Evolutionary conservation across 179 eudicot species (phyloP).

Genomic region (Beta lomatogona): DNA sequence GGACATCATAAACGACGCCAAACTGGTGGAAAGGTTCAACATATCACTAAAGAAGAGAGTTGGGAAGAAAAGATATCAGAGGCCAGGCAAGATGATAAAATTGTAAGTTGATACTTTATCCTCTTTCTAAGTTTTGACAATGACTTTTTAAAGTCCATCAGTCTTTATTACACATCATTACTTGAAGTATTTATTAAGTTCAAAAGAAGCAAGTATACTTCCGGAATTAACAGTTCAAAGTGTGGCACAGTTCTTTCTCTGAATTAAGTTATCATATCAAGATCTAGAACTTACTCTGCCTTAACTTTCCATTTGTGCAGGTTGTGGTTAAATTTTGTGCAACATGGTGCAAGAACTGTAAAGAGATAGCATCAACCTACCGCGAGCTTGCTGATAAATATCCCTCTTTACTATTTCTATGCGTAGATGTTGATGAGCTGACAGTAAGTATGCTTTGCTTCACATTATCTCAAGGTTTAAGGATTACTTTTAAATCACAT

Average conservation of each 20-base stretch:
- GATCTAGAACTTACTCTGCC: background rate
- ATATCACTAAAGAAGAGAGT: conserved; percentile 56
- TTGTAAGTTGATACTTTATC: conserved; percentile 50
- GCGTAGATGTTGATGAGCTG: conserved; percentile 82
- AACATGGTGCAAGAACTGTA: conserved; percentile 90
- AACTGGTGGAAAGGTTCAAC: conserved; percentile 76
- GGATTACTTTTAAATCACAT: background rate
- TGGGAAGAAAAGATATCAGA: conserved; percentile 83
- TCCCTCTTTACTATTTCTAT: conserved; percentile 60
- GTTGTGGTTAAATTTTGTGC: conserved; percentile 92
- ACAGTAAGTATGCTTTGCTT: conserved; percentile 51
- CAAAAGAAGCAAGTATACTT: background rate
- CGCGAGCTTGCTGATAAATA: conserved; percentile 78
- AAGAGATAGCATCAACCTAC: conserved; percentile 67
- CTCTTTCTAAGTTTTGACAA: background rate
- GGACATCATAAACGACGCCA: conserved; percentile 25
- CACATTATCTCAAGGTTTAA: background rate
- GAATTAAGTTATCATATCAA: background rate
- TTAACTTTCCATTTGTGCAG: conserved; percentile 31
- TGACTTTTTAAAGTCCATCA: background rate
- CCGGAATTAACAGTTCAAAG: too few species aligned
- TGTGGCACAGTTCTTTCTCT: background rate
- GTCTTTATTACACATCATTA: background rate
- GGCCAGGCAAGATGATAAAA: conserved; percentile 60
- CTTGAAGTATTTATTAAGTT: background rate